Percentiles rank a stretch among this genome's conserved stretches.
Evolutionary conservation across 441 rosid genomes (phyloP).

Genomic region (Populus hybrid): DNA sequence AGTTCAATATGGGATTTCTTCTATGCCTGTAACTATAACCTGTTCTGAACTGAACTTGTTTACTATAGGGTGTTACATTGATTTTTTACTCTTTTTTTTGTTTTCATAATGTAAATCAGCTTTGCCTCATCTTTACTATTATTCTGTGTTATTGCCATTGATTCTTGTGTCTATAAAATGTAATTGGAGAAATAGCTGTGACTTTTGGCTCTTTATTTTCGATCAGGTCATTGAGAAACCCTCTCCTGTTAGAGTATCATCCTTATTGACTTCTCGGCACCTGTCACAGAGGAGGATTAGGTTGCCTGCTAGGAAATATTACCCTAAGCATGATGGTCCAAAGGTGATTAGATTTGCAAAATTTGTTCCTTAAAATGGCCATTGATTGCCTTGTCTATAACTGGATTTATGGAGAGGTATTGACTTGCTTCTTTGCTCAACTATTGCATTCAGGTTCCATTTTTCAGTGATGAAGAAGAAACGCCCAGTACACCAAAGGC

Average conservation of each 20-base stretch:
- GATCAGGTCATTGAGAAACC: conserved; percentile 79
- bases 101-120: neutral
- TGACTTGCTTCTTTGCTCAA: conserved; percentile 7
- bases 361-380: neutral
- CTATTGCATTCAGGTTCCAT: conserved; percentile 67
- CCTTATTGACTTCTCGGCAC: conserved; percentile 79
- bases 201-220: conserved; percentile 2
- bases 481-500: conserved; percentile 85
- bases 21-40: conserved; percentile 68
- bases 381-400: neutral
- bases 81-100: neutral
- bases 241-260: conserved; percentile 76
- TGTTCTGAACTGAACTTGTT: conserved; percentile 12
- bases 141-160: neutral
- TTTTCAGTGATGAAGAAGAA: conserved; percentile 89
- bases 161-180: neutral
- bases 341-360: conserved; percentile 44
- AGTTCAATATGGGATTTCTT: conserved; percentile 91
- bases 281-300: conserved; percentile 71
- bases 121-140: neutral
- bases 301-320: conserved; percentile 79
- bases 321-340: conserved; percentile 61
- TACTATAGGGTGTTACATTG: neutral
- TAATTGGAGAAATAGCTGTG: neutral
- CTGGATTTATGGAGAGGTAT: neutral